Evolutionary conservation across 2,329 filamentous ascomycete genomes (phyloP).

Genomic region (Diplodia seriata): DNA sequence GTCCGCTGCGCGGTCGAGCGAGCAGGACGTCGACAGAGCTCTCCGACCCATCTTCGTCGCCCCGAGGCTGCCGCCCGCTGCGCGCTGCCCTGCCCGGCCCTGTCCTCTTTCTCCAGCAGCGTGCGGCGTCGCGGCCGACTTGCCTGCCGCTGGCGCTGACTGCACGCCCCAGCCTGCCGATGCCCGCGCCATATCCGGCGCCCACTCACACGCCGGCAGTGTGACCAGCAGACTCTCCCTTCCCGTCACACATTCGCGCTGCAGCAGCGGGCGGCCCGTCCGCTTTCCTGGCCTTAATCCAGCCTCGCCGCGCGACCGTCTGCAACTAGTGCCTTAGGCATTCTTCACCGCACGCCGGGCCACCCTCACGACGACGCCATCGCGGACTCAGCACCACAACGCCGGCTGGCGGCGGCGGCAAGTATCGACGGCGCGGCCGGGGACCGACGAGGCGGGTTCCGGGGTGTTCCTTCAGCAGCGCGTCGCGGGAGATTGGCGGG

Average conservation of each 20-base stretch:
- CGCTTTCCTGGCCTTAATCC: slow-evolving; percentile 23
- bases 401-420: not conserved
- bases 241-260: slow-evolving; percentile 18
- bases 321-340: slow-evolving; percentile 26
- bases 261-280: slow-evolving; percentile 25
- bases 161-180: slow-evolving; percentile 10
- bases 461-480: slow-evolving; percentile 7
- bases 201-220: slow-evolving; percentile 22
- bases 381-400: not conserved
- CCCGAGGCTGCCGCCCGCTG: slow-evolving; percentile 10
- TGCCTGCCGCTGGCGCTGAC: slow-evolving; percentile 6
- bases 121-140: not conserved
- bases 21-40: not conserved
- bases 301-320: slow-evolving; percentile 10
- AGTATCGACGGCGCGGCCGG: not conserved
- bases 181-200: slow-evolving; percentile 18
- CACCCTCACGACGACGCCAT: not conserved
- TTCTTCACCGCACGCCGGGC: slow-evolving; percentile 22
- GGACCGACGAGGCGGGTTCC: not conserved
- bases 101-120: slow-evolving; percentile 3
- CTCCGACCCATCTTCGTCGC: slow-evolving; percentile 22
- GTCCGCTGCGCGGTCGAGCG: slow-evolving; percentile 15
- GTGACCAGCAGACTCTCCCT: slow-evolving; percentile 22
- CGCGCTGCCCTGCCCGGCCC: slow-evolving; percentile 7
- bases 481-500: slow-evolving; percentile 23